Percentiles rank a stretch among this genome's conserved stretches.
Evolutionary conservation across 2,329 filamentous ascomycete species (phyloP).

Genomic region (Xylaria sp.): DNA sequence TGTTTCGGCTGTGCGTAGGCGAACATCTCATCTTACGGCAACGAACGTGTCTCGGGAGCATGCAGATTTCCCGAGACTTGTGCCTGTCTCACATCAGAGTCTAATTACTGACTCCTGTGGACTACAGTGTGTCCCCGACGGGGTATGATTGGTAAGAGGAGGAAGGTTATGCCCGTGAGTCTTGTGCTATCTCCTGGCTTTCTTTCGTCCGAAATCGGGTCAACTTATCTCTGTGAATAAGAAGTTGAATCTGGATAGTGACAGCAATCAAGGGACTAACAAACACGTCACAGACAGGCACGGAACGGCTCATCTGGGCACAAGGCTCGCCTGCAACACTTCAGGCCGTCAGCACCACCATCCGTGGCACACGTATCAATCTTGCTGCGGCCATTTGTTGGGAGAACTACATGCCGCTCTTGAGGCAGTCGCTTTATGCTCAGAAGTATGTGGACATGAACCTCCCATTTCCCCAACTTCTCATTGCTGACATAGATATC

Average conservation of each 20-base stretch:
- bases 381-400: conserved; percentile 92
- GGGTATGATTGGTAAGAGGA: conserved; percentile 83
- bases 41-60: no score
- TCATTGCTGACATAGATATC: conserved; percentile 10
- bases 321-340: conserved; percentile 84
- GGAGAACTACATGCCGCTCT: conserved; percentile 95
- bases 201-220: neutral
- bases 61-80: no score
- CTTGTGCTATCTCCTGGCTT: neutral
- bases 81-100: no score
- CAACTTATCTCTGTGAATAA: neutral
- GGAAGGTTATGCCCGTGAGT: conserved; percentile 89
- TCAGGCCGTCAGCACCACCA: conserved; percentile 79
- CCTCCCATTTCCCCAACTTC: neutral
- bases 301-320: conserved; percentile 87
- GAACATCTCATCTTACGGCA: no score
- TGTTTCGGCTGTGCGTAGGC: no score
- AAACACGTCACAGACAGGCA: conserved; percentile 44
- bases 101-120: no score
- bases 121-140: conserved; percentile 71
- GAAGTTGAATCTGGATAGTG: neutral
- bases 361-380: conserved; percentile 82
- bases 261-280: conserved; percentile 23
- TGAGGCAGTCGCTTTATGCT: conserved; percentile 83
- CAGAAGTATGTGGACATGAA: conserved; percentile 67